Evolutionary conservation across 352 stramenopile genomes (phyloP).

Genomic region (Plasmopara muralis): DNA sequence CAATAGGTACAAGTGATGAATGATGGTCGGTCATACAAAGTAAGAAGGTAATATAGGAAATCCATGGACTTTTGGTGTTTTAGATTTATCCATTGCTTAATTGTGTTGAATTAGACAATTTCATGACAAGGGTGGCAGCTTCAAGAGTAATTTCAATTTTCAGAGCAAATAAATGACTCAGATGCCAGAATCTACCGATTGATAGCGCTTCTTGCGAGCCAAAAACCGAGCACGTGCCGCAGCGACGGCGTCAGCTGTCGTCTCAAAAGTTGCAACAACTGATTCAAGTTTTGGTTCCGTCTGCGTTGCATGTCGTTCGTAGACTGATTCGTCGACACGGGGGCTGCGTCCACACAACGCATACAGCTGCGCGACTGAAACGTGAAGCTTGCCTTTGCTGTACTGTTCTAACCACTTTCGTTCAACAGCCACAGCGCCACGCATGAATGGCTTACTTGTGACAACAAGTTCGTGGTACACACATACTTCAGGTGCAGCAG

Average conservation of each 20-base stretch:
- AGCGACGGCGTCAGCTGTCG: slow-evolving; percentile 28
- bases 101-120: too few relatives aligned
- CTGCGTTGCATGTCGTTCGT: background rate
- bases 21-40: background rate
- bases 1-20: slow-evolving; percentile 33
- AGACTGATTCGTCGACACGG: slow-evolving; percentile 4
- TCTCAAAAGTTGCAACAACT: background rate
- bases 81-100: background rate
- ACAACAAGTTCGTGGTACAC: slow-evolving; percentile 71
- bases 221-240: slow-evolving; percentile 42
- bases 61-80: background rate
- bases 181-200: too few relatives aligned
- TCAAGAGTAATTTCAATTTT: background rate
- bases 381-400: slow-evolving; percentile 20
- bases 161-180: background rate
- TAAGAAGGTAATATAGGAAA: slow-evolving; percentile 4
- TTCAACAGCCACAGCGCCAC: slow-evolving; percentile 42
- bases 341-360: slow-evolving; percentile 37
- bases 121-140: too few relatives aligned
- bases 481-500: slow-evolving; percentile 42
- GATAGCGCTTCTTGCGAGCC: slow-evolving; percentile 24
- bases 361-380: slow-evolving; percentile 34
- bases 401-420: slow-evolving; percentile 47
- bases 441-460: slow-evolving; percentile 70
- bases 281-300: background rate